Conservation (phyloP, 306 rosid genomes). For the Pyrus betulifolia region DNA sequence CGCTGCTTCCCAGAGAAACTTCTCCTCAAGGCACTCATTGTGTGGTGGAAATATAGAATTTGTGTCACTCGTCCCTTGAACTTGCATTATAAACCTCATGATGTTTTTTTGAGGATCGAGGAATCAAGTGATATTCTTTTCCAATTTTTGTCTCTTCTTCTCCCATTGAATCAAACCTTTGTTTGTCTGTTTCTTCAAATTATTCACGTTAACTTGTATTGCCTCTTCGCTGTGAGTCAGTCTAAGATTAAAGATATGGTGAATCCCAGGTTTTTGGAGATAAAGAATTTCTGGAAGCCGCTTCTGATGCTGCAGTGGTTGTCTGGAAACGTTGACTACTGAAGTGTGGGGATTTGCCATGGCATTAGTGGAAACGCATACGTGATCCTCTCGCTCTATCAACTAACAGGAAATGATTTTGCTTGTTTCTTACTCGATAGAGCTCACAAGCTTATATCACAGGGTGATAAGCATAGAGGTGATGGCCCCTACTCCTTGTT, state of each 20-base stretch:
- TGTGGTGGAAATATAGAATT: not conserved
- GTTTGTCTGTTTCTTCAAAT: not conserved
- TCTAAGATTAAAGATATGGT: not conserved
- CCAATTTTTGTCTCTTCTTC: too few species aligned
- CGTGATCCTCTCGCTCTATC: slow-evolving; percentile 57
- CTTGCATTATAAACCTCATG: not conserved
- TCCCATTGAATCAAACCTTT: too few species aligned
- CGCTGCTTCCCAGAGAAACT: not conserved
- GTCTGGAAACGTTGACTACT: slow-evolving; percentile 61
- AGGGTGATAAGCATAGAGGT: slow-evolving; percentile 64
- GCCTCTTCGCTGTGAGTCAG: not conserved
- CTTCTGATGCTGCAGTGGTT: slow-evolving; percentile 54
- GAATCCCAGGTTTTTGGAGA: not conserved
- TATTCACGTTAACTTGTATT: not conserved
- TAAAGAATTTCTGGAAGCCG: slow-evolving; percentile 33
- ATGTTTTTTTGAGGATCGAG: too few species aligned
- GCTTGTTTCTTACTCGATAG: slow-evolving; percentile 54
- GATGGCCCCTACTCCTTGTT: slow-evolving; percentile 55
- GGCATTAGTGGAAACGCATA: slow-evolving; percentile 74
- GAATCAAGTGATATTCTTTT: too few species aligned
- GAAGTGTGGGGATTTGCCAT: slow-evolving; percentile 56
- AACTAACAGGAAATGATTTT: slow-evolving; percentile 51
- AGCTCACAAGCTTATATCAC: slow-evolving; percentile 48
- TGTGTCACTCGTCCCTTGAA: not conserved
- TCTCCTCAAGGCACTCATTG: not conserved